Base-by-base conservation (phyloP, 2,329 filamentous ascomycete genomes). In the Claviceps purpurea region DNA sequence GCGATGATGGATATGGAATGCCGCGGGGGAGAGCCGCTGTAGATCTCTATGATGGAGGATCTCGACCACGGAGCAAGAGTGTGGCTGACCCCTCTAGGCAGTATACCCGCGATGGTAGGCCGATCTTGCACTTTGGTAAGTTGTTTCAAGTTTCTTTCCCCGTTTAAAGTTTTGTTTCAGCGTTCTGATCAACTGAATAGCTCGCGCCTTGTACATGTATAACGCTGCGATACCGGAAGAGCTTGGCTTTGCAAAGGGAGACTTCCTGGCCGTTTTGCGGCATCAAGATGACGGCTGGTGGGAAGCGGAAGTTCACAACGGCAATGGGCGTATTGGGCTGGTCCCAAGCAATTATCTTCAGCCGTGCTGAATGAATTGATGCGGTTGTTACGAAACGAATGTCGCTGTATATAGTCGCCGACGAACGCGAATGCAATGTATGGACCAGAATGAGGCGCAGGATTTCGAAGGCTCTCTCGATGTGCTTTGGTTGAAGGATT, bases 201-300 rank as follows among this genome's bases (percentile, higher is more conserved):
- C 93, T 51, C 87, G 91, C 43, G 91, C 93, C 26, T 77, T 96
- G 73, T 98, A 97, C 68, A 82, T 88, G 73, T 98, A 98, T 67
- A 82, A 86, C 63, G 89, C 93, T 2, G 91, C 89, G 22, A 98
- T 98, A 54, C 89, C 91, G 0, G 93, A 97, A 65, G 94, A 98
- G 69, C 73, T 98, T 20, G 85, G 86, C 14, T 98, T 98, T 67
- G 76, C 77, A 47, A 98, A 98, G 72, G 90, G 90, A 47, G 94
- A 98, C 64, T 82, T 91, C 54, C 75, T 98, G 14, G 89, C 91
- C 2, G 83, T 98, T 14, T 73, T 96, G 47, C 79, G 90, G 55
- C 81, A 95, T 62, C 93, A 98, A 69, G 93, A 98, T 65, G 93
- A 98, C 64, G 93, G 93, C 20, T 98, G 93, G 93, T 98, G 94